Evolutionary conservation across 495 filamentous ascomycete species (phyloP), one percentile per base, ranked within the genome.

Genomic region (Daldinia childiae): DNA sequence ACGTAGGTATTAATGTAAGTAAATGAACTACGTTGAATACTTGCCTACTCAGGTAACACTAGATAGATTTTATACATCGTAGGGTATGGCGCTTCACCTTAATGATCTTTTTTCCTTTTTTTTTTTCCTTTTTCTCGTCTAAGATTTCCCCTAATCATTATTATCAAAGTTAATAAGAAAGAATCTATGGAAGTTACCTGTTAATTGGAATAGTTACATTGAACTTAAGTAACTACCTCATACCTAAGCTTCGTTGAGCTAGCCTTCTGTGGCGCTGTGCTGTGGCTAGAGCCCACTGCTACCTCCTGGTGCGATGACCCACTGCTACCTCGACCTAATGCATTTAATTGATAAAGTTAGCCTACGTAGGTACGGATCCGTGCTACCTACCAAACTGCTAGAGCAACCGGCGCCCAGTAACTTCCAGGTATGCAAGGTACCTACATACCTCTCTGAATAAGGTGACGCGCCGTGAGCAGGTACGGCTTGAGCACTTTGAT

Each of bases 401-500:
- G 17, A 38, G 27, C 48, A 38, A 54, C 60, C 24, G 29, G 60
- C 17, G 50, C 24, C 60, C 43, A 48, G 60, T 56, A 34, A 51
- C 38, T 55, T 65, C 21, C 17, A 24, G 17, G 12, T 14, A 54
- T 54, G 26, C 48, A 54, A 36, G 21, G 43, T 55, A 55, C 17
- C 4, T 50, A 51, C 54, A 43, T 59, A 59, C 21, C 21, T 59
- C 36, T 54, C 45, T n/a, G 19, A 39, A 54, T 39, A 45, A 58
- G 58, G 58, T 67, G 63, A 67, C 69, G 69, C 69, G 69, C 63
- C 64, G 43, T 58, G 64, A 56, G 38, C 21, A 59, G 60, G 36
- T 54, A 21, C 54, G 27, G 30, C 50, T 52, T 64, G 66, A 71
- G 63, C 50, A 71, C 9, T 62, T 67, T 59, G 39, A 68, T 72